These are phyloP conservation scores for Pseudonitzschia pungens DNA, from an alignment of 108 stramenopile genomes.

Conservation along the genomic window DNA sequence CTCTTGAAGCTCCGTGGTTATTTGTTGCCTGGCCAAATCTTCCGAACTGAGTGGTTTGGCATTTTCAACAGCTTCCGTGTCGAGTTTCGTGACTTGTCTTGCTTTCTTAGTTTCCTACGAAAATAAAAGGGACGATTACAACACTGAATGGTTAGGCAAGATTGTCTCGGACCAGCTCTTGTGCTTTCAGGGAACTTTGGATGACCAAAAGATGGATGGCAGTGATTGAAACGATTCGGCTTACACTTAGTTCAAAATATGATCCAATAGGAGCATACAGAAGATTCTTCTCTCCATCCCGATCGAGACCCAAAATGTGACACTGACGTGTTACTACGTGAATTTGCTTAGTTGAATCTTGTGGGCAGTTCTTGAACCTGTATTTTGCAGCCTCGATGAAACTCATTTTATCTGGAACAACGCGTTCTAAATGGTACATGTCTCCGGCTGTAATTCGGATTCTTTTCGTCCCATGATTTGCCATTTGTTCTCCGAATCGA, in stretches of 20 bases:
- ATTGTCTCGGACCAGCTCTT: too few species aligned
- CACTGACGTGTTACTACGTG: conserved; percentile 62
- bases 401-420: conserved; percentile 46
- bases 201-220: too few species aligned
- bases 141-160: neutral
- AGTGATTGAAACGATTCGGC: neutral
- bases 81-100: neutral
- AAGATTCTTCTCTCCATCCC: conserved; percentile 52
- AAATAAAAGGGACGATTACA: too few species aligned
- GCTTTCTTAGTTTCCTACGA: neutral
- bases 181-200: neutral
- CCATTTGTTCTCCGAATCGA: conserved; percentile 46
- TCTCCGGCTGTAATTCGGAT: conserved; percentile 50
- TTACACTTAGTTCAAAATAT: conserved; percentile 22
- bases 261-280: conserved; percentile 43
- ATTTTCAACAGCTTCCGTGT: conserved; percentile 13
- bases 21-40: conserved; percentile 58
- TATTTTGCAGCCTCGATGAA: conserved; percentile 73
- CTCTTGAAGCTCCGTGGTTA: conserved; percentile 71
- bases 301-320: conserved; percentile 62
- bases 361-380: conserved; percentile 40
- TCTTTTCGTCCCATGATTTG: conserved; percentile 16
- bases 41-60: conserved; percentile 35
- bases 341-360: conserved; percentile 30
- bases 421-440: conserved; percentile 48